phyloP scores from a whole-genome alignment of 2,329 filamentous ascomycete genomes.

The Diaporthe ilicicola region DNA sequence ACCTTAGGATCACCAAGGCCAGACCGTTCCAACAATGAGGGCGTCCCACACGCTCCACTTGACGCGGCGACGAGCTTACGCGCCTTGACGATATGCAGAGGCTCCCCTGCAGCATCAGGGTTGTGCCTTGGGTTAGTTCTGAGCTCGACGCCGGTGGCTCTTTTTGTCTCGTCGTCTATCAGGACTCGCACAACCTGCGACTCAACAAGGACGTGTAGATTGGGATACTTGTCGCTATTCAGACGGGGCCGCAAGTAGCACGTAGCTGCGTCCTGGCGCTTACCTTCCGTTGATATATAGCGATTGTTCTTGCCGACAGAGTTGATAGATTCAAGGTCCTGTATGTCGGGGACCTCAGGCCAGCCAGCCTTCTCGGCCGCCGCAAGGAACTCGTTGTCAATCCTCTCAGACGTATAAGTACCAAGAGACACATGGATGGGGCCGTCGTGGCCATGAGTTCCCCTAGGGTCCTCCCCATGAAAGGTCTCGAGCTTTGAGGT shows the following conservation, averaged over 20 bases:
- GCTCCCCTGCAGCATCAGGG: conserved; percentile 35
- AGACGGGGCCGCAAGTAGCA: conserved; percentile 62
- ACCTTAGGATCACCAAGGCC: conserved; percentile 56
- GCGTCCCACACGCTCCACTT: conserved; percentile 52
- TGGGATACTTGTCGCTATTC: conserved; percentile 54
- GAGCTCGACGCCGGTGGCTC: conserved; percentile 60
- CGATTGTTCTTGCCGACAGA: conserved; percentile 37
- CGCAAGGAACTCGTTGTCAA: conserved; percentile 54
- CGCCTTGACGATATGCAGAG: conserved; percentile 50
- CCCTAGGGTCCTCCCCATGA: conserved; percentile 49
- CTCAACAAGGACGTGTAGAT: conserved; percentile 63
- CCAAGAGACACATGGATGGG: conserved; percentile 59
- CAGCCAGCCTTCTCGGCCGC: conserved; percentile 55
- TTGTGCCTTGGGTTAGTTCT: conserved; percentile 50
- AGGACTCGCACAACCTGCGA: conserved; percentile 58
- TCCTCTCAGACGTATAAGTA: conserved; percentile 47
- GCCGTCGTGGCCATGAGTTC: conserved; percentile 56
- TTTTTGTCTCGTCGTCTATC: conserved; percentile 52
- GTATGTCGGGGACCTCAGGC: conserved; percentile 55
- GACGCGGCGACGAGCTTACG: conserved; percentile 54
- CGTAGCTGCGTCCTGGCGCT: conserved; percentile 58
- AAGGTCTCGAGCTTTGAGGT: conserved; percentile 55
- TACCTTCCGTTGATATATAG: conserved; percentile 49
- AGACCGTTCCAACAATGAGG: conserved; percentile 58
- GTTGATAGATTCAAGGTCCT: conserved; percentile 50